Base-by-base conservation (phyloP, 78 protist species). In the Cyanophora paradoxa region DNA sequence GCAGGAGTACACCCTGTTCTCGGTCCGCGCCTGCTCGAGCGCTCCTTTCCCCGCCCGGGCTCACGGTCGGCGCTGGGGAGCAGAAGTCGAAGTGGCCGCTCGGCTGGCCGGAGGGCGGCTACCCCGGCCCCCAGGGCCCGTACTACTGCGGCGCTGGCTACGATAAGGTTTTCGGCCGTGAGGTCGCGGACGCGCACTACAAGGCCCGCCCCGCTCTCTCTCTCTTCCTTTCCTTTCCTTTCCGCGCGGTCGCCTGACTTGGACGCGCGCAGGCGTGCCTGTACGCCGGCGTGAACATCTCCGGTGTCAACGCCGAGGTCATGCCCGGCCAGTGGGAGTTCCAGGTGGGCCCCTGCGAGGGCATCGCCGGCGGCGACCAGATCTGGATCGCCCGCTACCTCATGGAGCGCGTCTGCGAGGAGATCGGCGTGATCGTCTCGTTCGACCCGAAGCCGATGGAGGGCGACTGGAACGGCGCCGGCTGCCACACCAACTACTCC, bases 381-480 rank as follows among this genome's bases (percentile, higher is more conserved):
- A 52, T 91, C 68, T n/a, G 14, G 77, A 19, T 80, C 24, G 20
- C 92, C 40, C 83, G 76, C 36, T 71, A 37, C 69, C 44, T 67
- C 42, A 59, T 71, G 28, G 56, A 72, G 68, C 86, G 88, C 46
- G 81, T 86, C 68, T 56, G 80, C 44, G 95, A 91, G 82, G 82
- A 82, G 52, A 76, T 72, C 65, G 70, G 74, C 36, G 72, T 91
- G 26, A 42, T 33, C 28, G 37, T 61, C 46, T 71, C 83, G n/a
- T 80, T 85, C 70, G 92, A 85, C 76, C 91, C 95, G 74, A 91
- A 91, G 89, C 95, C 95, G 22, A 77, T 91, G 61, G 31, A 46
- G 22, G 91, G 92, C 28, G 94, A 90, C 86, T 91, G 95, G 95
- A 91, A 88, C 87, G 95, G 95, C 22, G 77, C 92, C 3, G 94